Evolutionary conservation across 768 basidiomycete genomes (phyloP), one percentile per base, ranked within the genome.

Genomic region (Kwoniella heveanensis): DNA sequence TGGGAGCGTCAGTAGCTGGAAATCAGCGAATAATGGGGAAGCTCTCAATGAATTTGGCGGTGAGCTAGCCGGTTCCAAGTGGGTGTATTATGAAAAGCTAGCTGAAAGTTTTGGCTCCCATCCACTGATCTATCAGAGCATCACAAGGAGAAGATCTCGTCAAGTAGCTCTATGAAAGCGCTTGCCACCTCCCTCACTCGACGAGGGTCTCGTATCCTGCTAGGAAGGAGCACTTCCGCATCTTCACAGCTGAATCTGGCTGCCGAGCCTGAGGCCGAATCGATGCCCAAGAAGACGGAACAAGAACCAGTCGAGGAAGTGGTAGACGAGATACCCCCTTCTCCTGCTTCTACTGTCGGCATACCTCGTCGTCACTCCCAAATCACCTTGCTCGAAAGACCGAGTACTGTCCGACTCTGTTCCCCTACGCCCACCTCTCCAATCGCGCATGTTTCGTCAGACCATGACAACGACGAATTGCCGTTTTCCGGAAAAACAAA

Each of bases 341-440:
- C 74, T 17, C 75, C 75, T 9, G 75, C 75, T 21, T 74, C 75
- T 10, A 74, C 75, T 5, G 71, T 77, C 37, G 73, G 75, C n/a
- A 54, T 74, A 10, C 72, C 75, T n/a, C 54, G 66, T 12, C 67
- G 75, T 27, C 67, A 77, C 52, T 70, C 70, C 19, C 50, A 37
- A 24, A 59, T 74, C 24, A 66, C 66, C 19, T 60, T 74, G 6
- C 57, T 68, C 17, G 71, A 74, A 26, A 52, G 71, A 27, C 72
- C 74, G 7, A 72, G 67, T 36, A 77, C 75, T 7, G 56, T 77
- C 51, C 64, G 75, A 22, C 64, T 76, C n/a, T 60, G 57, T 29
- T 72, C 70, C 0, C 70, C 75, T 36, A 60, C 64, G 64, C 49
- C 64, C 26, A 54, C 66, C 57, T 39, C 46, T 52, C 52, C 30